Percentiles rank a stretch among this genome's conserved stretches.
Evolutionary conservation across 805 yeast species (phyloP).

Genomic region (Starmerella bombicola): DNA sequence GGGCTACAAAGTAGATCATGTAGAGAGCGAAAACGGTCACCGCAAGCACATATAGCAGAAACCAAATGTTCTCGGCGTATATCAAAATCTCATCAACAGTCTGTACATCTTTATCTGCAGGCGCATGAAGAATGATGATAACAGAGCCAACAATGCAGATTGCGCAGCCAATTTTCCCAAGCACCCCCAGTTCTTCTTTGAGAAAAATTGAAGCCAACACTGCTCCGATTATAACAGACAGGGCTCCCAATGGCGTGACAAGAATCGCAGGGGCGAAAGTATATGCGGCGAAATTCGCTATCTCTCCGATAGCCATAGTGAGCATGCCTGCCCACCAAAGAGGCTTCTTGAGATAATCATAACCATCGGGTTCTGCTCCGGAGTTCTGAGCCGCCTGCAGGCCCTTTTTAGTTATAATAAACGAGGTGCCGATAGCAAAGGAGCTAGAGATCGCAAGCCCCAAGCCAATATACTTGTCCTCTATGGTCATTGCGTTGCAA

Average conservation of each 20-base stretch:
- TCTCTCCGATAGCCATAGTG: constrained; percentile 80
- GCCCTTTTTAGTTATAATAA: constrained; percentile 81
- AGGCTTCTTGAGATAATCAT: constrained; percentile 67
- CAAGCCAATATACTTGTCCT: constrained; percentile 80
- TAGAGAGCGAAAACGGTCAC: constrained; percentile 59
- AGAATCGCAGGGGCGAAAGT: constrained; percentile 89
- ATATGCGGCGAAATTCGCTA: constrained; percentile 88
- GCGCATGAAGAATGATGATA: constrained; percentile 81
- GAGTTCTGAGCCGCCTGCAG: constrained; percentile 53
- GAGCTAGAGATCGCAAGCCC: constrained; percentile 80
- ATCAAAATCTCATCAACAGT: constrained; percentile 79
- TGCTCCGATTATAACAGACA: constrained; percentile 84
- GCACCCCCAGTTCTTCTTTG: constrained; percentile 73
- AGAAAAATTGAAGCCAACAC: constrained; percentile 74
- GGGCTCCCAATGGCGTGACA: constrained; percentile 85
- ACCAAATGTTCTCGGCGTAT: constrained; percentile 65
- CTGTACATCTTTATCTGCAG: constrained; percentile 78
- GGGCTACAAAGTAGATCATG: constrained; percentile 76
- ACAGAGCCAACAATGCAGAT: constrained; percentile 80
- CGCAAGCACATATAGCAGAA: constrained; percentile 48
- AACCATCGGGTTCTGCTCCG: constrained; percentile 60
- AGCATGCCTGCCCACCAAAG: constrained; percentile 91
- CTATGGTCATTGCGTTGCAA: constrained; percentile 31
- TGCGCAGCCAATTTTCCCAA: constrained; percentile 89
- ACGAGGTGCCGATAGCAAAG: constrained; percentile 79